phyloP scores from a whole-genome alignment of 331 rosid species.

The Cydonia oblonga region DNA sequence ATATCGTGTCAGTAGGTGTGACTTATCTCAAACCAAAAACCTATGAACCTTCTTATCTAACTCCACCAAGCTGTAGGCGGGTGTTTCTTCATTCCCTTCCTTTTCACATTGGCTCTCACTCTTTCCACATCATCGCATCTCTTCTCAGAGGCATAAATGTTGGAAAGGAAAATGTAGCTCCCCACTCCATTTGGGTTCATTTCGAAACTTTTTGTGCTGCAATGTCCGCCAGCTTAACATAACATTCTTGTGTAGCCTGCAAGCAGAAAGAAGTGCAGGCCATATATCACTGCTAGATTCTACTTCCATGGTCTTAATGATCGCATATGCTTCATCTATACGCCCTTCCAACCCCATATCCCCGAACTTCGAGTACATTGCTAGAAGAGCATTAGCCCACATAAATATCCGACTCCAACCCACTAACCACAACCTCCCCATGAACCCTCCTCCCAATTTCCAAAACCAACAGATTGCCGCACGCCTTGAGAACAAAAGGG shows the following conservation, averaged over 20 bases:
- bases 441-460: conserved; percentile 21
- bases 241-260: conserved; percentile 33
- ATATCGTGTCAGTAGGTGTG: conserved; percentile 30
- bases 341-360: conserved; percentile 18
- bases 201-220: conserved; percentile 36
- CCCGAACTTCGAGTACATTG: conserved; percentile 37
- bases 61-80: conserved; percentile 37
- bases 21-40: conserved; percentile 41
- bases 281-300: conserved; percentile 25
- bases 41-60: conserved; percentile 41
- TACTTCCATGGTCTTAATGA: conserved; percentile 13
- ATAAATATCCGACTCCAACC: conserved; percentile 32
- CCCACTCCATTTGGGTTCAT: conserved; percentile 39
- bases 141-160: conserved; percentile 47
- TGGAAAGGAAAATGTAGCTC: conserved; percentile 49
- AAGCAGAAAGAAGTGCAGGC: conserved; percentile 42
- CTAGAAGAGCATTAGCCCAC: conserved; percentile 39
- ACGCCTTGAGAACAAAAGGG: conserved; percentile 29
- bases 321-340: conserved; percentile 19
- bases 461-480: conserved; percentile 15
- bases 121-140: conserved; percentile 49
- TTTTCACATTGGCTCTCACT: conserved; percentile 37
- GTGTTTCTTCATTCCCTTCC: conserved; percentile 33
- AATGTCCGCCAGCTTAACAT: conserved; percentile 34
- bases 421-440: conserved; percentile 28